Percentiles rank a stretch among this genome's conserved stretches.
phyloP scores from a whole-genome alignment of 345 rosid genomes.

The Turritis glabra region DNA sequence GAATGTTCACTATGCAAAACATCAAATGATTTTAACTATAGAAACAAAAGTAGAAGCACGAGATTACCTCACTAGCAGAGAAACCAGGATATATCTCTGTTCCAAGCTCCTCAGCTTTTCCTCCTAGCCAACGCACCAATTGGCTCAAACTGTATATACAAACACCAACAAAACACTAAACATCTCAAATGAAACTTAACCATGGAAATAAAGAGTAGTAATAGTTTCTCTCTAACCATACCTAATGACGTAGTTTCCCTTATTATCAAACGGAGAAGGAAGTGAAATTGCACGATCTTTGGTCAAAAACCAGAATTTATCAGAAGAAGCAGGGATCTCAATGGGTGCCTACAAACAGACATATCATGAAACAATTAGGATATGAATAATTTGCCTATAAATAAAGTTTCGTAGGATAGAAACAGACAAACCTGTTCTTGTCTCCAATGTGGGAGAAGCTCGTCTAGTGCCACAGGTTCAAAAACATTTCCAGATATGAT shows the following conservation, averaged over 20 bases:
- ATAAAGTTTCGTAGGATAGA: background rate
- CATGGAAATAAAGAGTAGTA: background rate
- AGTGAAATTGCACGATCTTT: constrained; percentile 73
- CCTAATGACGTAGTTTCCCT: constrained; percentile 92
- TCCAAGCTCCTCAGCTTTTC: constrained; percentile 94
- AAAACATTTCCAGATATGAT: constrained; percentile 87
- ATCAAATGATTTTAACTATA: constrained; percentile 4
- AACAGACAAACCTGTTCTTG: constrained; percentile 66
- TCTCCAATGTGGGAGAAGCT: constrained; percentile 91
- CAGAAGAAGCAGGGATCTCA: constrained; percentile 75
- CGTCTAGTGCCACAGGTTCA: constrained; percentile 86
- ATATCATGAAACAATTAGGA: constrained; percentile 11
- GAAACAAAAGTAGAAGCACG: background rate
- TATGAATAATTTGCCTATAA: background rate
- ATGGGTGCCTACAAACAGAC: constrained; percentile 67
- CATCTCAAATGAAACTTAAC: constrained; percentile 1
- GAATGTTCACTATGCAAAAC: constrained; percentile 12
- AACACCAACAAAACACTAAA: constrained; percentile 16
- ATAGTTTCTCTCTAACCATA: constrained; percentile 21
- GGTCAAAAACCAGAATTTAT: constrained; percentile 86
- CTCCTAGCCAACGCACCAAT: constrained; percentile 82
- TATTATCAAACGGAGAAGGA: constrained; percentile 88
- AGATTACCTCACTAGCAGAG: constrained; percentile 84
- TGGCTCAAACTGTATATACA: constrained; percentile 73
- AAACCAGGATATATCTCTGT: constrained; percentile 97